Evolutionary conservation across 164 flowering plant species (phyloP), one percentile per base, ranked within the genome.

Genomic region (Annona squamosa): DNA sequence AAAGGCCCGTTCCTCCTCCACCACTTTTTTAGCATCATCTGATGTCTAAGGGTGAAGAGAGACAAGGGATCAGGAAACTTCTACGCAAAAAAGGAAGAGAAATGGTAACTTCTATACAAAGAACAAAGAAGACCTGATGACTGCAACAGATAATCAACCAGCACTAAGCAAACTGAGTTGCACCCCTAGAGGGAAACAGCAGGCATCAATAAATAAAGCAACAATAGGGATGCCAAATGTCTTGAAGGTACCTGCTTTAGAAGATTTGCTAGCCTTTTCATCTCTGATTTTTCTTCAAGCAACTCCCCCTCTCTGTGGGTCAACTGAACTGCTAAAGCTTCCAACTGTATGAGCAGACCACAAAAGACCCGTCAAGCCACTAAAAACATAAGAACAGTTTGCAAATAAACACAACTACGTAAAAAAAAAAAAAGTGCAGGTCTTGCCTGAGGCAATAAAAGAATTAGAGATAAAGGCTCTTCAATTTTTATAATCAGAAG

Each of bases 261-360:
- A 83, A 96, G 87, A 86, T 79, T 85, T 19, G 97, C 98, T 13
- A 96, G 89, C 86, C 82, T 96, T 84, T 88, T 93, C 78, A 93
- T 97, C 86, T 96, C 98, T 7, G 87, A 78, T 81, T 91, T 96
- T 76, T 93, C 98, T 73, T 93, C 97, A 72, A 96, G 85, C 63
- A 96, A 78, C 79, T 96, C 99, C 76, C 99, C 98, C 87, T 96
- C 99, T 77, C 97, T 86, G 78, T 89, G 91, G 75, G 91, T 94
- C 76, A 96, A 78, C 79, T 96, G 97, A 75, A 90, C 89, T 46
- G 97, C 99, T 80, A 96, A 85, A 78, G 97, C 93, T 84, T 93
- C 98, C 72, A 96, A 98, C 99, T 96, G 71, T 56, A 79, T 63
- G 69, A 68, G 74, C 17, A 37, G 42, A 70, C 62, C 12, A 75